Conservation (phyloP, 2,329 filamentous ascomycete species). For the Rugonectria rugulosa region DNA sequence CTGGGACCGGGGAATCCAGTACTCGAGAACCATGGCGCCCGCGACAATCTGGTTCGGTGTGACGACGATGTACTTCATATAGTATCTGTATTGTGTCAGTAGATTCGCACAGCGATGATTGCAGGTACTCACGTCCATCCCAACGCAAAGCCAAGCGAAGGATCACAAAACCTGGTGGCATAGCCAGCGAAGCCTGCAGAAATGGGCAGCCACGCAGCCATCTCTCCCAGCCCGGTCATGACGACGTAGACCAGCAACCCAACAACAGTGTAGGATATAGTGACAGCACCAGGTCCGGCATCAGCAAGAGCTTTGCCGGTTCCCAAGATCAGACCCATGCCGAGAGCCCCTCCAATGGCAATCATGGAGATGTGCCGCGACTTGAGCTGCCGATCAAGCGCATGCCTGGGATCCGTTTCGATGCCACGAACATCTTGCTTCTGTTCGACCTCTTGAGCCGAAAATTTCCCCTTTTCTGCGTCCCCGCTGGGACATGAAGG, state of each 20-base stretch:
- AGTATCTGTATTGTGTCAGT: conserved; percentile 52
- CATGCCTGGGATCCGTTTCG: conserved; percentile 56
- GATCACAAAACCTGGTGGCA: conserved; percentile 79
- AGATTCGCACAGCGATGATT: too few relatives aligned
- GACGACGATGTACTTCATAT: conserved; percentile 84
- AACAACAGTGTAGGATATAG: conserved; percentile 74
- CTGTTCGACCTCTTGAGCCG: background rate
- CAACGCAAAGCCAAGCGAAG: conserved; percentile 80
- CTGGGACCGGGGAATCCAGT: conserved; percentile 70
- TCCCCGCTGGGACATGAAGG: background rate
- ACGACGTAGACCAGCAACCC: conserved; percentile 79
- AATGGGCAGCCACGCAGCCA: conserved; percentile 83
- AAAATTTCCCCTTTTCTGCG: background rate
- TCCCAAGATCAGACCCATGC: conserved; percentile 77
- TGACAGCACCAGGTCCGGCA: conserved; percentile 68
- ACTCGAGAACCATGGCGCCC: conserved; percentile 77
- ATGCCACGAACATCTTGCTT: conserved; percentile 42
- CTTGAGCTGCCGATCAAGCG: conserved; percentile 60
- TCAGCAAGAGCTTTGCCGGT: conserved; percentile 62
- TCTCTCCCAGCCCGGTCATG: conserved; percentile 83
- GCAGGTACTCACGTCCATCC: conserved; percentile 65
- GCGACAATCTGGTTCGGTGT: conserved; percentile 87
- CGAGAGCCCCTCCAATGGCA: conserved; percentile 78
- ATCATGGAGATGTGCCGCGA: conserved; percentile 65
- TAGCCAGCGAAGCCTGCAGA: conserved; percentile 83